These are phyloP conservation scores for Escallonia herrerae DNA, from an alignment of 129 eudicot species.

Conservation along the genomic window DNA sequence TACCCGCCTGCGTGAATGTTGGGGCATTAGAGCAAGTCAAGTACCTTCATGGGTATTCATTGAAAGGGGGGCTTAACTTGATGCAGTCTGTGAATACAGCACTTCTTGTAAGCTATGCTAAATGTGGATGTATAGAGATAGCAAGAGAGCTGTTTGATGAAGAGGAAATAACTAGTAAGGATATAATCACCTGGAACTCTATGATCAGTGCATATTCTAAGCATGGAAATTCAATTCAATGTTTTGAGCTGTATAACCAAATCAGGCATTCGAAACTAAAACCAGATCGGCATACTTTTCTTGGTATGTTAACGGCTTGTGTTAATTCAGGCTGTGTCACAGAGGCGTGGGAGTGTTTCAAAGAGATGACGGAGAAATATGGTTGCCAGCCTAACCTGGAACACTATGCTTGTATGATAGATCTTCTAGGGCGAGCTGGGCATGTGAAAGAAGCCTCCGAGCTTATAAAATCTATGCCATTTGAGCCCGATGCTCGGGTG, in stretches of 20 bases:
- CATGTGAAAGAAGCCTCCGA: slow-evolving; percentile 16
- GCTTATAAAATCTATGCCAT: slow-evolving; percentile 21
- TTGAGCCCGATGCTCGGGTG: slow-evolving; percentile 17
- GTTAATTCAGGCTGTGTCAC: slow-evolving; percentile 26
- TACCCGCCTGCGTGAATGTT: slow-evolving; percentile 25
- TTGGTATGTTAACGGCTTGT: slow-evolving; percentile 22
- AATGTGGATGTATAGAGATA: slow-evolving; percentile 30
- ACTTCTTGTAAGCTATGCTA: slow-evolving; percentile 25
- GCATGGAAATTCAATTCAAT: slow-evolving; percentile 22
- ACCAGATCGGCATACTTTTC: slow-evolving; percentile 23
- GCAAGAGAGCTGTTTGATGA: slow-evolving; percentile 27
- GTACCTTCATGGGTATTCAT: slow-evolving; percentile 23
- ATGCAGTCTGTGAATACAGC: slow-evolving; percentile 12
- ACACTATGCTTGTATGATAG: slow-evolving; percentile 32
- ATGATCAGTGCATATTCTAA: slow-evolving; percentile 28
- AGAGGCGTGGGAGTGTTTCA: slow-evolving; percentile 11
- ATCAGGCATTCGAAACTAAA: slow-evolving; percentile 12
- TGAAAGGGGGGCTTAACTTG: slow-evolving; percentile 6
- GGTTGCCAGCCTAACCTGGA: slow-evolving; percentile 19
- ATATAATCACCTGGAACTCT: slow-evolving; percentile 25
- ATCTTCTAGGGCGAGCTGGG: slow-evolving; percentile 26
- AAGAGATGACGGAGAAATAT: slow-evolving; percentile 15
- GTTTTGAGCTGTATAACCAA: slow-evolving; percentile 14
- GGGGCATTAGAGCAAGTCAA: slow-evolving; percentile 26
- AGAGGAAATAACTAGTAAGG: slow-evolving; percentile 12